Evolutionary conservation across 305 asterid species (phyloP).

Genomic region (Stenogyne calaminthoides): DNA sequence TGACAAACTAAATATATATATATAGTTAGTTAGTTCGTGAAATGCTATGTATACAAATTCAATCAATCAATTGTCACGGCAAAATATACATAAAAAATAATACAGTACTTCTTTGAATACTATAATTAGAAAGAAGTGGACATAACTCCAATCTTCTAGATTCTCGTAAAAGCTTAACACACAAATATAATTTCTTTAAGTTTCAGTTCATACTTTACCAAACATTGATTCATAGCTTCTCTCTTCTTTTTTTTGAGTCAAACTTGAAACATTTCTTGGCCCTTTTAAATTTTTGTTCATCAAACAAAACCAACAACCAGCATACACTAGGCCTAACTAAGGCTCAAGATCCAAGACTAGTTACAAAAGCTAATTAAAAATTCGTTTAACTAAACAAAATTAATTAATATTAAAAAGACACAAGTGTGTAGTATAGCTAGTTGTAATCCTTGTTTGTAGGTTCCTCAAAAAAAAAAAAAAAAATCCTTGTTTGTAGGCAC

Average conservation of each 20-base stretch:
- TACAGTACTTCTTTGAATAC: too few species aligned
- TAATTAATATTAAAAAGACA: neutral
- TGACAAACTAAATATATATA: too few species aligned
- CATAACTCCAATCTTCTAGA: too few species aligned
- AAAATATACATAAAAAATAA: too few species aligned
- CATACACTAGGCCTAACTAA: conserved; percentile 8
- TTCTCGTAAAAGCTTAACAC: neutral
- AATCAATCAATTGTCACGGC: too few species aligned
- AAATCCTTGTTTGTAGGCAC: conserved; percentile 37
- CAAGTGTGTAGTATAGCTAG: neutral
- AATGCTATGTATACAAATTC: too few species aligned
- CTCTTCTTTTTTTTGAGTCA: neutral
- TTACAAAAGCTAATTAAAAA: conserved; percentile 9
- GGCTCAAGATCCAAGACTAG: conserved; percentile 49
- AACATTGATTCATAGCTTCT: neutral
- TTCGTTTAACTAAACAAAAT: neutral
- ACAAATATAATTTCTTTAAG: neutral
- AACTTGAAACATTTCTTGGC: neutral
- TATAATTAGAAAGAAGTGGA: too few species aligned
- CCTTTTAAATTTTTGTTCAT: neutral
- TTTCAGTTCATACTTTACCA: neutral
- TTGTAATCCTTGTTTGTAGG: conserved; percentile 21
- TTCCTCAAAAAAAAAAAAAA: too few species aligned
- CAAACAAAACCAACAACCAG: conserved; percentile 9
- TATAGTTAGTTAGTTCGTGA: too few species aligned